Percentiles rank a stretch among this genome's conserved stretches.
phyloP scores from a whole-genome alignment of 129 eudicot genomes.

The sunflower (Helianthus annuus) region DNA sequence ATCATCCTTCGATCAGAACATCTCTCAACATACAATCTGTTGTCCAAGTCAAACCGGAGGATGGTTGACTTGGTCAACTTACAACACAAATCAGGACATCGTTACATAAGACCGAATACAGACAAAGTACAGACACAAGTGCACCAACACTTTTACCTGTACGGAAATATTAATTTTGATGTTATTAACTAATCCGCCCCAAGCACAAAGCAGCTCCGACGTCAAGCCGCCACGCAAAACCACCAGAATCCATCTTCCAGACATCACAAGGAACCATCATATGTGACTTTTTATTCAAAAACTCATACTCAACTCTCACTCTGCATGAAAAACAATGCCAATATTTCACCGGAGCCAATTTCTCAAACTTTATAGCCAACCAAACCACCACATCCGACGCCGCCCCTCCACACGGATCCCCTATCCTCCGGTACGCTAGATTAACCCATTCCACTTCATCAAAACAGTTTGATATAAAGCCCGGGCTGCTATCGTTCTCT shows the following conservation, averaged over 20 bases:
- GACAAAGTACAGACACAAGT: too few species aligned
- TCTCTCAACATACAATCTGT: too few species aligned
- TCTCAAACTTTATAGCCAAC: background rate
- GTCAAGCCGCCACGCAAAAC: slow-evolving; percentile 7
- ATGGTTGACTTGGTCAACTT: too few species aligned
- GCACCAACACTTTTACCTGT: too few species aligned
- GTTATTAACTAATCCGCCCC: background rate
- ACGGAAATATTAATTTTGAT: background rate
- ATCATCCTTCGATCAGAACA: too few species aligned
- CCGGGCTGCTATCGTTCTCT: background rate
- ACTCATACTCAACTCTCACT: background rate
- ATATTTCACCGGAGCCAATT: background rate
- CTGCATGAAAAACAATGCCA: background rate
- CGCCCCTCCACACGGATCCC: background rate
- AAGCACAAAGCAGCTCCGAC: slow-evolving; percentile 6
- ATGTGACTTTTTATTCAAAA: background rate
- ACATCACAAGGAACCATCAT: background rate
- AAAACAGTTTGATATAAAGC: background rate
- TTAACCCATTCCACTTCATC: background rate
- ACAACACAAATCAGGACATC: too few species aligned
- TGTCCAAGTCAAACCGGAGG: too few species aligned
- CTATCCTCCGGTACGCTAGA: background rate
- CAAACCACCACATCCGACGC: background rate
- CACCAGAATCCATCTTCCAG: background rate
- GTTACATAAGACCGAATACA: too few species aligned